Percentiles rank a stretch among this genome's conserved stretches.
Conservation (phyloP, 2,329 filamentous ascomycete genomes). For the Nigrospora osmanthi region DNA sequence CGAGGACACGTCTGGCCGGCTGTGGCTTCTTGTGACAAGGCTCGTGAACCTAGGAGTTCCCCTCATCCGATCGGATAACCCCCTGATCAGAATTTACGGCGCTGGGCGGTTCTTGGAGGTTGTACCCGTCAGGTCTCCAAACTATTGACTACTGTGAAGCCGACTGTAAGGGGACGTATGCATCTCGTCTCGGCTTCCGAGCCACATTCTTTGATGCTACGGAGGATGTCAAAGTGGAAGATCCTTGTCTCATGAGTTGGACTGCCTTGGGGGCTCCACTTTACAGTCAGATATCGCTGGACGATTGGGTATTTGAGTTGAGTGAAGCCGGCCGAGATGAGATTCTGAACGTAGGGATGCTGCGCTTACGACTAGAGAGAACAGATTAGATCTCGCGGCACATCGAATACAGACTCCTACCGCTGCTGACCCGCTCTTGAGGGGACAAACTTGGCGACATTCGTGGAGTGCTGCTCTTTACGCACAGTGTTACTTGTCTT, state of each 20-base stretch:
- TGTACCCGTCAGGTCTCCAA: slow-evolving; percentile 8
- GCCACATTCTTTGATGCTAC: slow-evolving; percentile 8
- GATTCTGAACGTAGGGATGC: slow-evolving; percentile 5
- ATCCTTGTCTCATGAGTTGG: slow-evolving; percentile 7
- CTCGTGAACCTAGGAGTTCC: slow-evolving; percentile 5
- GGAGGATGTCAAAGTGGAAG: slow-evolving; percentile 2
- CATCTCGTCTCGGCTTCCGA: slow-evolving; percentile 7
- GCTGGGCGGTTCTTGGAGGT: slow-evolving; percentile 4
- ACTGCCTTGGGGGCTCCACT: slow-evolving; percentile 6
- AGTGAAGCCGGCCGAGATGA: slow-evolving; percentile 6
- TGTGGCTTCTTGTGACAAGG: slow-evolving; percentile 3
- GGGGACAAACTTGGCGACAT: no score
- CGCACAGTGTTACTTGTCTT: no score
- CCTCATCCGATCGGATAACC: slow-evolving; percentile 6
- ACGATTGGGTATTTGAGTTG: slow-evolving; percentile 11
- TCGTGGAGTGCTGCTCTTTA: no score
- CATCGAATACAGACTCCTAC: no score
- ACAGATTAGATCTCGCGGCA: no score
- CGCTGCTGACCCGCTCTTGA: no score
- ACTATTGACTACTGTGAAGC: neutral
- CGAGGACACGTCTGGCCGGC: neutral
- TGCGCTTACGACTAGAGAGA: neutral
- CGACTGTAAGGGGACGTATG: neutral
- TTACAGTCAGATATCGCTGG: slow-evolving; percentile 6
- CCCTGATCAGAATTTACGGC: slow-evolving; percentile 5